Base-by-base conservation (phyloP, 2,329 filamentous ascomycete genomes). In the Biscogniauxia marginata region DNA sequence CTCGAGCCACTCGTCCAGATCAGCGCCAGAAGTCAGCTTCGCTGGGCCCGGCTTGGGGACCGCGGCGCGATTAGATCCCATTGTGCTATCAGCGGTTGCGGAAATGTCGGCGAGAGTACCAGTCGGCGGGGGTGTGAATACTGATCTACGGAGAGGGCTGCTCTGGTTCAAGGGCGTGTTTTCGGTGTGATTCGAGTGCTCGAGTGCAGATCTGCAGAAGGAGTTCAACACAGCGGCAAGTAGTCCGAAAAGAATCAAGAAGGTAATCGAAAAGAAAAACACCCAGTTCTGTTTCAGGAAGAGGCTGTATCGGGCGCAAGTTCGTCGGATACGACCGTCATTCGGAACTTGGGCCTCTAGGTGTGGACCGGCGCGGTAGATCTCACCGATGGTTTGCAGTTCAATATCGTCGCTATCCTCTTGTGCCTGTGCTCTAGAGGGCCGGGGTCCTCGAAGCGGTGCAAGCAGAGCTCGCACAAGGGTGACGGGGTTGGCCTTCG, bases 1-100 rank as follows among this genome's bases (percentile, higher is more conserved):
- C 71, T 95, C 90, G 25, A 99, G 83, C 95, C 95, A 99, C 77
- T 98, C 93, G 73, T 97, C 91, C 30, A 96, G 86, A 13, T 91
- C 91, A 43, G 93, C 90, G 72, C 91, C 90, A 55, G 89, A 85
- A 61, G 86, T 86, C 63, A 98, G 79, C 67, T 89, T 91, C 57
- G 93, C 93, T 55, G 93, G 93, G 52, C 93, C 93, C 56, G 93
- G 93, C 78, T 93, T 90, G 56, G 95, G 93, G 65, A 97, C 84
- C 62, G 84, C 82, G 47, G 61, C 50, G 45, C 66, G 66, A 43
- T 62, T 49, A 51, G 66, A 59, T 50, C 62, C 61, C 67, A 70
- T 70, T 13, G 24, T 59, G 30, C 46, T 19, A 48, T 21, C 34
- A 46, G 25, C 49, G 24, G 24, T 20, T 19, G 21, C 46, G 48